Conservation (phyloP, 768 basidiomycete species). For the Tephrocybe rancida region DNA sequence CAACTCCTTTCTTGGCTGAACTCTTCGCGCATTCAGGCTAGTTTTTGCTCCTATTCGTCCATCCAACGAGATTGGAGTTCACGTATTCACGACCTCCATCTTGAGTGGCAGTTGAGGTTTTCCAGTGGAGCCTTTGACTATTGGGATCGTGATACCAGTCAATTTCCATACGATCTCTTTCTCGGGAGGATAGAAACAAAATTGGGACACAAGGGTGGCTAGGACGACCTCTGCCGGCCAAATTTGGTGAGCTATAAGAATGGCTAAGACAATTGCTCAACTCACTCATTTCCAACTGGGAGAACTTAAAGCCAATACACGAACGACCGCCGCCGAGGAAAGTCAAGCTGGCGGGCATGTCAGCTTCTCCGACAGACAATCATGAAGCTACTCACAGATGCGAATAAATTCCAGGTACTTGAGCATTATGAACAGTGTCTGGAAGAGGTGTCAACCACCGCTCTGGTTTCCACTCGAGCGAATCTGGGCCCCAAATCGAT, state of each 20-base stretch:
- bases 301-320: constrained; percentile 42
- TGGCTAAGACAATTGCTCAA: background rate
- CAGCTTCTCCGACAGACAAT: background rate
- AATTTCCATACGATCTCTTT: constrained; percentile 17
- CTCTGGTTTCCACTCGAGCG: constrained; percentile 40
- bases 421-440: constrained; percentile 25
- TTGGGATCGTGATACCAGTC: constrained; percentile 2
- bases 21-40: too few species aligned
- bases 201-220: constrained; percentile 10
- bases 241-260: background rate
- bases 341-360: constrained; percentile 25
- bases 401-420: constrained; percentile 18
- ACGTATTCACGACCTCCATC: background rate
- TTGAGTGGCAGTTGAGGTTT: constrained; percentile 8
- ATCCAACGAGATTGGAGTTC: too few species aligned
- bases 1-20: too few species aligned
- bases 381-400: constrained; percentile 22
- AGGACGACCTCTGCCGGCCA: constrained; percentile 11
- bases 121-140: constrained; percentile 5
- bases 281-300: constrained; percentile 39
- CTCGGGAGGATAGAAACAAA: constrained; percentile 13
- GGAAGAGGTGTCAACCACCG: constrained; percentile 36
- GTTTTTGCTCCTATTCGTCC: too few species aligned
- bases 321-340: constrained; percentile 33
- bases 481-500: constrained; percentile 38